Base-by-base conservation (phyloP, 1,284 basidiomycete genomes). In the Spongispora temasekensis region DNA sequence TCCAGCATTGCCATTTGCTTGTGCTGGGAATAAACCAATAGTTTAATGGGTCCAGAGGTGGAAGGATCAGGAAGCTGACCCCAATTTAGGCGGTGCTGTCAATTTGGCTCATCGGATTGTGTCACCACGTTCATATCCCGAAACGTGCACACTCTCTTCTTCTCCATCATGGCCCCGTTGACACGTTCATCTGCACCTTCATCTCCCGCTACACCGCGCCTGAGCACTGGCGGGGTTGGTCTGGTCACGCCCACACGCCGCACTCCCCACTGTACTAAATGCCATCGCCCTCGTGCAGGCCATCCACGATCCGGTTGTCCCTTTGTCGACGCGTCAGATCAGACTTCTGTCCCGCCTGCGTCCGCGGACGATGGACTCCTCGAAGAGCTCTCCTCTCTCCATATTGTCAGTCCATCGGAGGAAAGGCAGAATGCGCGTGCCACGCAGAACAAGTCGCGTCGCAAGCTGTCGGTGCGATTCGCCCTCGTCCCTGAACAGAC, bases 261-360 rank as follows among this genome's bases (percentile, higher is more conserved):
- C 56, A 65, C 67, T 3, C 83, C 79, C 48, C 78, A 75, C 55
- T 87, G 86, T 70, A 78, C 75, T 44, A 80, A 81, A 64, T 87
- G 86, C 70, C 76, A 78, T 59, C 79, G 79, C 21, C 83, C 83
- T 0, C 77, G 79, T 57, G 77, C 75, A 37, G 85, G 85, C 0
- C 86, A 87, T 64, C 84, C 84, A 15, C 80, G 83, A 35, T 81
- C 81, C 0, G 84, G 85, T 4, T 87, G 85, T 67, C 83, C 83
- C 1, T 80, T 75, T 60, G 71, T 69, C 15, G 65, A 69, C 31
- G 61, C 27, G 46, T 48, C 44, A 2, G 51, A 59, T n/a, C 8
- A 53, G 6, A 62, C 50, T 23, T 65, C 65, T 9, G 13, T 53
- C 35, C 21, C 56, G 5, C 6, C 55, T 5, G 27, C 55, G 30